Base-by-base conservation (phyloP, 805 yeast species). In the Tetrapisispora iriomotensis region DNA sequence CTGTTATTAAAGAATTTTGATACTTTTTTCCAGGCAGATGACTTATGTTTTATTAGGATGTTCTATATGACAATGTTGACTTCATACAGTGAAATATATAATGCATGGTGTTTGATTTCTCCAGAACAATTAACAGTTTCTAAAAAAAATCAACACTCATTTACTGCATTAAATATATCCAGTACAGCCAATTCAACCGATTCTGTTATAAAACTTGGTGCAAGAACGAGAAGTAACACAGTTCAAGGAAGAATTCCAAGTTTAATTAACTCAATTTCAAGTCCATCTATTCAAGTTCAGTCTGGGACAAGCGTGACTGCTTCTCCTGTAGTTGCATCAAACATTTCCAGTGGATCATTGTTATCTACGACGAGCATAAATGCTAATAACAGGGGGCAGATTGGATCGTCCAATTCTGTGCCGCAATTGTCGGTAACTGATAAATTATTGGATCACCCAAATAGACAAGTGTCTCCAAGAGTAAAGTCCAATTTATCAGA, bases 21-120 rank as follows among this genome's bases (percentile, higher is more conserved):
- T 0, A 46, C 64, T 0, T 71, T 79, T 48, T 70, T 76, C n/a
- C 68, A 66, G 28, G 71, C 68, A 31, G 71, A 75, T 29, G 88
- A 82, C 53, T 66, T 78, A 13, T 72, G 82, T 44, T 79, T 77
- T 50, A 67, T 80, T 9, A 62, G 90, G 44, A 70, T 79, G 69
- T 67, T 81, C 33, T 70, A 77, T 43, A 61, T 81, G 56, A 70
- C 79, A 6, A 49, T 78, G 8, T 72, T 71, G 50, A 80, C 83
- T 25, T 71, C 83, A 0, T 72, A 81, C 44, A 71, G 72, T 40
- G 92, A 82, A 55, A 62, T 82, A 37, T 70, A 67, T 47, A 82
- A 82, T 54, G 82, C 87, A 0, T 79, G 78, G 68, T 65, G 61
- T 39, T 56, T 53, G 28, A 49, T 57, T 22, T 30, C 33, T 2